Percentiles rank a stretch among this genome's conserved stretches.
Conservation (phyloP, 1,139 yeast genomes). For the Pichia norvegensis region DNA sequence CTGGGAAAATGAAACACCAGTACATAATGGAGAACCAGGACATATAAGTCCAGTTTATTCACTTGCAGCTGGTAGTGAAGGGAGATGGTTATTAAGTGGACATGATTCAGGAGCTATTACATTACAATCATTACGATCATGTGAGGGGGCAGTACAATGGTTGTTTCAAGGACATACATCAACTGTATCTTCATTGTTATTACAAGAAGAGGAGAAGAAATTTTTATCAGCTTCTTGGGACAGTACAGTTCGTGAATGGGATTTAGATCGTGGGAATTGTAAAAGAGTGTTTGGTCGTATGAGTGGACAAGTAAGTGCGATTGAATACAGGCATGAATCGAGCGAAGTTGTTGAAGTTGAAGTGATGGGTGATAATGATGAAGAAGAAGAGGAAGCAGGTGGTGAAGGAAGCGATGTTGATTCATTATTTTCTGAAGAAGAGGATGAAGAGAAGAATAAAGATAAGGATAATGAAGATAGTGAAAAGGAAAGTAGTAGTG, state of each 20-base stretch:
- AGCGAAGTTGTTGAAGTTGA: conserved; percentile 40
- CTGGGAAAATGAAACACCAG: conserved; percentile 95
- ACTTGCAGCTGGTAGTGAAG: conserved; percentile 73
- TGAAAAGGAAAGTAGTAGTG: conserved; percentile 2
- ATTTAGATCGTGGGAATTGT: conserved; percentile 63
- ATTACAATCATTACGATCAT: conserved; percentile 71
- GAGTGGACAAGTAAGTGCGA: conserved; percentile 71
- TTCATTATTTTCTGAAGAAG: conserved; percentile 12
- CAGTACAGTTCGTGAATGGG: conserved; percentile 73
- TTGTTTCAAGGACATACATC: conserved; percentile 60
- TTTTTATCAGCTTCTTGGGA: conserved; percentile 92
- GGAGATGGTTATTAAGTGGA: conserved; percentile 82
- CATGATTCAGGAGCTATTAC: conserved; percentile 79
- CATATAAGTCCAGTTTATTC: conserved; percentile 77
- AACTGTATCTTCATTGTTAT: conserved; percentile 63
- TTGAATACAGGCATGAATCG: conserved; percentile 64
- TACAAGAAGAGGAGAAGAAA: conserved; percentile 52
- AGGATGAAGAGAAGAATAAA: conserved; percentile 21
- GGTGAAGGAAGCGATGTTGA: conserved; percentile 25
- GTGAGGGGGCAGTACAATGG: conserved; percentile 76
- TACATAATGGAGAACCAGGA: not conserved
- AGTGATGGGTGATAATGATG: conserved; percentile 4
- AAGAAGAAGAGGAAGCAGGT: conserved; percentile 7
- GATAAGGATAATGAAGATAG: conserved; percentile 20
- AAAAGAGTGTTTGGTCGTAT: conserved; percentile 42